Percentiles rank a stretch among this genome's conserved stretches.
phyloP scores from a whole-genome alignment of 768 basidiomycete species.

The Panellus pusillus region DNA sequence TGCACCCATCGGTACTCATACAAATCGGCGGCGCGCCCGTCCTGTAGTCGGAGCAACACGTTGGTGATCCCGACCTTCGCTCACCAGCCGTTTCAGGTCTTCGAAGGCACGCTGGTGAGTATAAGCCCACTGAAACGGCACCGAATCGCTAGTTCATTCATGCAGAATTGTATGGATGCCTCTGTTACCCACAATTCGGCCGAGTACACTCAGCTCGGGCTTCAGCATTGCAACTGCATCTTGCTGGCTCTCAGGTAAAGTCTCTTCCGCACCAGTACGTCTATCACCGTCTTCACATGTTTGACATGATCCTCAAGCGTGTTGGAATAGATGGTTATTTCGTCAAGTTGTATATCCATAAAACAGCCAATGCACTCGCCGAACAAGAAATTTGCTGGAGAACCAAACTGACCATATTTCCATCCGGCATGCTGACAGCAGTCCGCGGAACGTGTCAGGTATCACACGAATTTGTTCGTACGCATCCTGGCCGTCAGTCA shows the following conservation, averaged over 20 bases:
- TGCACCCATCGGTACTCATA: neutral
- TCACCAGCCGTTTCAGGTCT: neutral
- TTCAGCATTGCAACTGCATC: conserved; percentile 19
- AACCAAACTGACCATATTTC: conserved; percentile 10
- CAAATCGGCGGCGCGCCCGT: neutral
- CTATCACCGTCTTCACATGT: conserved; percentile 26
- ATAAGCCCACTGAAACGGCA: neutral
- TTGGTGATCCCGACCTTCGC: neutral
- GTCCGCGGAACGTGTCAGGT: conserved; percentile 25
- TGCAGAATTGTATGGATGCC: conserved; percentile 29
- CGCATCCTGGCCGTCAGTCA: conserved; percentile 32
- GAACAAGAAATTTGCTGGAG: conserved; percentile 28
- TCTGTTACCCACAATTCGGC: conserved; percentile 29
- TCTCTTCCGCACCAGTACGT: conserved; percentile 14
- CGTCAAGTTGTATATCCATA: conserved; percentile 38
- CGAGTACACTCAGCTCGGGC: conserved; percentile 26
- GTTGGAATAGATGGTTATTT: conserved; percentile 37
- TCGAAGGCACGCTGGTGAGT: neutral
- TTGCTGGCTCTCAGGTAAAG: conserved; percentile 28
- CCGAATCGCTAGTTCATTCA: neutral
- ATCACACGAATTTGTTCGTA: conserved; percentile 32
- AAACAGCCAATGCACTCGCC: conserved; percentile 27
- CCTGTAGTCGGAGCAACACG: neutral
- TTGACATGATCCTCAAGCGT: conserved; percentile 10
- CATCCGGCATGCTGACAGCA: neutral